Evolutionary conservation across 2,329 filamentous ascomycete species (phyloP).

Genomic region (Spiromastix sp.): DNA sequence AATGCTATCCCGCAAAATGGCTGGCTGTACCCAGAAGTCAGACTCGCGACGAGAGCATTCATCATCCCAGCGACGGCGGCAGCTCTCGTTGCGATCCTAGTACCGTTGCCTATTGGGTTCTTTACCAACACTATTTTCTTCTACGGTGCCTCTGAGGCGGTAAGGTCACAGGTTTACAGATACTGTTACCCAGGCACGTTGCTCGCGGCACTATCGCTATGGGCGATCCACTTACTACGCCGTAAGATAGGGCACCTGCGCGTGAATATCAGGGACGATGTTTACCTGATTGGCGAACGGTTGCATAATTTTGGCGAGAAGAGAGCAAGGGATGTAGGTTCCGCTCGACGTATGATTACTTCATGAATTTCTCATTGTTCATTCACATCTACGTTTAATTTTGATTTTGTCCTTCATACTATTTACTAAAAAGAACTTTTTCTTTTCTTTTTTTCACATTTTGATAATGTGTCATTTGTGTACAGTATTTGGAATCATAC

Average conservation of each 20-base stretch:
- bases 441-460: too few relatives aligned
- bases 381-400: too few relatives aligned
- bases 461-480: too few relatives aligned
- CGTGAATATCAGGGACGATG: conserved; percentile 77
- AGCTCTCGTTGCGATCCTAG: conserved; percentile 51
- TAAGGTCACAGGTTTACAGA: conserved; percentile 42
- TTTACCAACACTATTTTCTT: conserved; percentile 36
- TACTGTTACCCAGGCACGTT: conserved; percentile 64
- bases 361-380: too few relatives aligned
- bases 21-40: conserved; percentile 67
- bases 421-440: too few relatives aligned
- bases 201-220: conserved; percentile 42
- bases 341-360: conserved; percentile 28
- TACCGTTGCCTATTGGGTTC: conserved; percentile 53
- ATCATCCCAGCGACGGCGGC: conserved; percentile 62
- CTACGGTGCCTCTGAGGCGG: conserved; percentile 18
- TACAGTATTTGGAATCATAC: too few relatives aligned
- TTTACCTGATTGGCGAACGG: conserved; percentile 88
- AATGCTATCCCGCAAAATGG: conserved; percentile 63
- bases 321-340: conserved; percentile 28
- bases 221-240: conserved; percentile 26
- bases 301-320: conserved; percentile 83
- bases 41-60: conserved; percentile 73
- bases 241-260: conserved; percentile 65
- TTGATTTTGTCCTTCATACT: too few relatives aligned